Base-by-base conservation (phyloP, 2,329 filamentous ascomycete genomes). In the Basipetospora sp. region DNA sequence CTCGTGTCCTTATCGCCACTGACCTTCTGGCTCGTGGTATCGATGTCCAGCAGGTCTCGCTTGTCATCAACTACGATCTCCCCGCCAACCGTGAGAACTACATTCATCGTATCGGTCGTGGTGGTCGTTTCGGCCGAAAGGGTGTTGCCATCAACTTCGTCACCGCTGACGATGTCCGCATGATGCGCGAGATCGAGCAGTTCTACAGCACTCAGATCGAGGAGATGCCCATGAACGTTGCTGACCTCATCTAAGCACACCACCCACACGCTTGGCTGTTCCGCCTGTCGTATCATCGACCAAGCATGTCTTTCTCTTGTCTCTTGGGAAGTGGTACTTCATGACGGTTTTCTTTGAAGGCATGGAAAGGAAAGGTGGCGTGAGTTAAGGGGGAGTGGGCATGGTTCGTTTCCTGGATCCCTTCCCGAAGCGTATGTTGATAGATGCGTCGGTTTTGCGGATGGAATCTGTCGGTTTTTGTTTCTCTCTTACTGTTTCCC, bases 151-250 rank as follows among this genome's bases (percentile, higher is more conserved):
- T 98, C 77, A 98, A 98, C 84, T 98, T 98, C 63, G 90, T 98
- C 62, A 96, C 88, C 45, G 85, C 86, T 54, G 90, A 98, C 50
- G 90, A 98, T 66, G 90, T 98, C 56, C 86, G 88, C 64, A 96
- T 98, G 84, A 92, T 98, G 84, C 79, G 90, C 63, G 90, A 98
- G 67, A 98, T 98, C 54, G 90, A 98, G 67, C 85, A 94, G 71
- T 98, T 96, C 77, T 98, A 98, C 80, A 94, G 85, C 77, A 98
- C 90, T 63, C 90, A 98, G 72, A 96, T 98, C 52, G 90, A 98
- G 70, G 90, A 98, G 77, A 98, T 98, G 90, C 90, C 90, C 58
- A 96, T 98, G 90, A 81, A 81, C 64, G 77, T 81, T 53, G 77
- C 77, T 51, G 77, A 81, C 53, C 74, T 81, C 51, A 81, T 81